Percentiles rank a stretch among this genome's conserved stretches.
Evolutionary conservation across 2,329 filamentous ascomycete genomes (phyloP).

Genomic region (Pyricularia grisea): DNA sequence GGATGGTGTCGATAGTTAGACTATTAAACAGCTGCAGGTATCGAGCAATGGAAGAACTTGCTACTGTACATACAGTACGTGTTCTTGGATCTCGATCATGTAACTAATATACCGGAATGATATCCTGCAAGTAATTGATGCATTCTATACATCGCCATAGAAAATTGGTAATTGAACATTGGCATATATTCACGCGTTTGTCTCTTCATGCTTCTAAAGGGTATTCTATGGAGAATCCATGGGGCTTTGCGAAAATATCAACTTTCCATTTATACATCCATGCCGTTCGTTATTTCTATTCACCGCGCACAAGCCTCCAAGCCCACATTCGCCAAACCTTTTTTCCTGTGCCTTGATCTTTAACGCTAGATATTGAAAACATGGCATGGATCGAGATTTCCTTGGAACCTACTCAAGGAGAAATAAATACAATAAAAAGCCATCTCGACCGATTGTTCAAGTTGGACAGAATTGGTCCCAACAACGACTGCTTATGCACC

Average conservation of each 20-base stretch:
- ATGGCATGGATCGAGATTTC: background rate
- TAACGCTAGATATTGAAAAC: background rate
- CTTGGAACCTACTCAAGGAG: background rate
- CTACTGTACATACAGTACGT: too few relatives aligned
- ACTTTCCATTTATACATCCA: background rate
- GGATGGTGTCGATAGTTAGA: background rate
- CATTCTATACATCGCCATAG: too few relatives aligned
- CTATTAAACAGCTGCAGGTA: background rate
- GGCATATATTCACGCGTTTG: too few relatives aligned
- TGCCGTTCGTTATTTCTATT: background rate
- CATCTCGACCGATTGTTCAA: background rate
- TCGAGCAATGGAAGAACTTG: background rate
- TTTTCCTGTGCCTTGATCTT: background rate
- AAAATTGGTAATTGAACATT: too few relatives aligned
- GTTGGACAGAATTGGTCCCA: background rate
- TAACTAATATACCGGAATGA: too few relatives aligned
- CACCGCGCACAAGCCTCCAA: background rate
- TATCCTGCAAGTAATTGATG: too few relatives aligned
- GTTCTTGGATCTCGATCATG: background rate
- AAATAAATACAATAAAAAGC: background rate
- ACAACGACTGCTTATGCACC: background rate
- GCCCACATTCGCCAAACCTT: background rate
- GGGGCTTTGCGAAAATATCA: too few relatives aligned
- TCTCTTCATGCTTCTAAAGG: too few relatives aligned
- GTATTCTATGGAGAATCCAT: too few relatives aligned